phyloP scores from a whole-genome alignment of 2,329 filamentous ascomycete species.

The Aaosphaeria pasadenensis region DNA sequence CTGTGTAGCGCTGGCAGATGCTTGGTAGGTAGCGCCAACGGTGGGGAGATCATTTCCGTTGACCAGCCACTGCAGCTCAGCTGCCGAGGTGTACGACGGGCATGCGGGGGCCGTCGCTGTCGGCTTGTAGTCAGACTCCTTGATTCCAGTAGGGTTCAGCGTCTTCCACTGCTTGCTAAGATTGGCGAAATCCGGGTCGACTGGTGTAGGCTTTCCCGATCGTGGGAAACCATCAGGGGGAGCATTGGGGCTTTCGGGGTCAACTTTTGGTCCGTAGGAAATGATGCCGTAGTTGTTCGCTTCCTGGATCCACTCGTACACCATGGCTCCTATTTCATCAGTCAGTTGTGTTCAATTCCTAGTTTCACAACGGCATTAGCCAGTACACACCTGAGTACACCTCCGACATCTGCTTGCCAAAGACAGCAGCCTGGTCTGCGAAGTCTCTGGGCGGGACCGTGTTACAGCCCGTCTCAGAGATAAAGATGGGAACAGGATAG shows the following conservation, averaged over 20 bases:
- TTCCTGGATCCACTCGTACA: constrained; percentile 91
- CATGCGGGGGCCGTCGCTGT: constrained; percentile 63
- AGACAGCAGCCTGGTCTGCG: constrained; percentile 72
- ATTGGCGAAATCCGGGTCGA: constrained; percentile 75
- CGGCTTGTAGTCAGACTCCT: constrained; percentile 63
- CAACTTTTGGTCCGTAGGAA: constrained; percentile 64
- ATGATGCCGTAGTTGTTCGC: constrained; percentile 79
- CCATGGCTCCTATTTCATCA: constrained; percentile 51
- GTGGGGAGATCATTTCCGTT: constrained; percentile 68
- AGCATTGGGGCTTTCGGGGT: constrained; percentile 40
- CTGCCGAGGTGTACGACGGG: constrained; percentile 59
- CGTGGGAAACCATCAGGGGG: constrained; percentile 67
- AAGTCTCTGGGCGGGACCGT: constrained; percentile 60
- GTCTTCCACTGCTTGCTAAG: constrained; percentile 74
- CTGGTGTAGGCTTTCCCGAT: constrained; percentile 69
- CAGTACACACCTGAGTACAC: constrained; percentile 60
- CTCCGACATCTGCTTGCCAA: constrained; percentile 68
- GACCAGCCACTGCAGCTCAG: constrained; percentile 64
- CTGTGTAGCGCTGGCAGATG: constrained; percentile 3
- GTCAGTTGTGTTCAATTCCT: too few species aligned
- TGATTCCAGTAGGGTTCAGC: constrained; percentile 66
- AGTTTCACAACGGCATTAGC: too few species aligned
- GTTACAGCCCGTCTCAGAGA: constrained; percentile 87
- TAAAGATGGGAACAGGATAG: constrained; percentile 64
- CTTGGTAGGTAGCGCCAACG: constrained; percentile 49